These are phyloP conservation scores for Phialophora expanda DNA, from an alignment of 2,329 filamentous ascomycete species.

Conservation along the genomic window DNA sequence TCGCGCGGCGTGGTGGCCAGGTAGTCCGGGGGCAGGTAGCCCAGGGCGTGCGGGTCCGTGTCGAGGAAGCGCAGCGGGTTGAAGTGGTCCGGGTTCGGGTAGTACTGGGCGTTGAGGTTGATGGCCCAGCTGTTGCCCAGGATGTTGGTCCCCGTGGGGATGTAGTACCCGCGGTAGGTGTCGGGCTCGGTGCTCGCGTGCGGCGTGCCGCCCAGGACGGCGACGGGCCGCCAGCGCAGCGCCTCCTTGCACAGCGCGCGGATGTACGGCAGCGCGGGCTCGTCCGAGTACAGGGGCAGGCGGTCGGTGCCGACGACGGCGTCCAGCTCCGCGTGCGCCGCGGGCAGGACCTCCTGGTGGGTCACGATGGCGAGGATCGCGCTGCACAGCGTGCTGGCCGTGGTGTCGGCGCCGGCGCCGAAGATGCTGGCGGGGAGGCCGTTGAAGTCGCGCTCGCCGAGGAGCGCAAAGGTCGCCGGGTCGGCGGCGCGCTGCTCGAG, in stretches of 20 bases:
- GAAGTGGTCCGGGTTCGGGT: constrained; percentile 58
- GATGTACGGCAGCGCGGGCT: constrained; percentile 46
- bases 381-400: constrained; percentile 42
- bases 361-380: constrained; percentile 43
- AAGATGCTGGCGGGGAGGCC: constrained; percentile 46
- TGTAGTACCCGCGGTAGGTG: constrained; percentile 52
- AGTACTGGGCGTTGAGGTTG: constrained; percentile 57
- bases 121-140: constrained; percentile 55
- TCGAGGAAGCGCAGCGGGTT: constrained; percentile 62
- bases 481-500: constrained; percentile 46
- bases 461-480: constrained; percentile 44
- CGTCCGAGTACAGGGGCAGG: constrained; percentile 47
- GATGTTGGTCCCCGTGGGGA: constrained; percentile 54
- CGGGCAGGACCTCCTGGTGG: constrained; percentile 38
- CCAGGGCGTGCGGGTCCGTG: constrained; percentile 56
- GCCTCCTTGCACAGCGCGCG: constrained; percentile 51
- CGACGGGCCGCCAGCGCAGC: constrained; percentile 52
- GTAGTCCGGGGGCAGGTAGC: constrained; percentile 57
- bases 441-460: constrained; percentile 47
- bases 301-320: constrained; percentile 42
- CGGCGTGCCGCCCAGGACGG: constrained; percentile 41
- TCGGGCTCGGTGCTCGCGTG: constrained; percentile 35
- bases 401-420: constrained; percentile 44
- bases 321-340: constrained; percentile 47
- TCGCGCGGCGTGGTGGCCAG: constrained; percentile 57